Evolutionary conservation across 805 yeast genomes (phyloP).

Genomic region (Candida parachauliodes): DNA sequence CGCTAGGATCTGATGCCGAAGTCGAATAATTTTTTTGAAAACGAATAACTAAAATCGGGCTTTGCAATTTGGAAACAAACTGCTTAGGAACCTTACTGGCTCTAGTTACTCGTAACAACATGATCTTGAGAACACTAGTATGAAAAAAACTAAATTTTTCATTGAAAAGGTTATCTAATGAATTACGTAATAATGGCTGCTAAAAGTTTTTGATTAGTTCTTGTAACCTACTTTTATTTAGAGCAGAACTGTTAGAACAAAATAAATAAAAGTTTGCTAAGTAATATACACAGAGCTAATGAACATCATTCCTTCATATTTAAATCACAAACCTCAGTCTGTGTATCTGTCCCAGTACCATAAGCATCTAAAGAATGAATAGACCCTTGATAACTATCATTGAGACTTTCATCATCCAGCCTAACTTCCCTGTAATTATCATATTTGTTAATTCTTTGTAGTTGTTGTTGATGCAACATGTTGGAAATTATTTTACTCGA

Average conservation of each 20-base stretch:
- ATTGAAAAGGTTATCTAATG: too few relatives aligned
- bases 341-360: too few relatives aligned
- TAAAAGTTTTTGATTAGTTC: too few relatives aligned
- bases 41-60: not conserved
- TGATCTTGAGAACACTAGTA: not conserved
- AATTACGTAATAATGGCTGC: not conserved
- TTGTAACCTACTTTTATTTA: too few relatives aligned
- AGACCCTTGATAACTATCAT: too few relatives aligned
- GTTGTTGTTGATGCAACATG: constrained; percentile 20
- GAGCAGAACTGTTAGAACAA: not conserved
- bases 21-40: not conserved
- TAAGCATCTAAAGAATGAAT: too few relatives aligned
- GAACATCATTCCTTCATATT: not conserved
- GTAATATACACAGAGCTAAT: too few relatives aligned
- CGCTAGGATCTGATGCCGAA: constrained; percentile 23
- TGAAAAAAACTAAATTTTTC: too few relatives aligned
- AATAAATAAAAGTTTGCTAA: not conserved
- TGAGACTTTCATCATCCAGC: too few relatives aligned
- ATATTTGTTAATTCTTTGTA: not conserved
- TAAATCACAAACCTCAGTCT: too few relatives aligned
- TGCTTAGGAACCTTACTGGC: not conserved
- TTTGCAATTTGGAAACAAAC: not conserved
- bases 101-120: not conserved
- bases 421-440: too few relatives aligned
- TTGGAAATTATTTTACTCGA: constrained; percentile 28